Evolutionary conservation across 352 stramenopile genomes (phyloP).

Genomic region (Phytophthora sp.): DNA sequence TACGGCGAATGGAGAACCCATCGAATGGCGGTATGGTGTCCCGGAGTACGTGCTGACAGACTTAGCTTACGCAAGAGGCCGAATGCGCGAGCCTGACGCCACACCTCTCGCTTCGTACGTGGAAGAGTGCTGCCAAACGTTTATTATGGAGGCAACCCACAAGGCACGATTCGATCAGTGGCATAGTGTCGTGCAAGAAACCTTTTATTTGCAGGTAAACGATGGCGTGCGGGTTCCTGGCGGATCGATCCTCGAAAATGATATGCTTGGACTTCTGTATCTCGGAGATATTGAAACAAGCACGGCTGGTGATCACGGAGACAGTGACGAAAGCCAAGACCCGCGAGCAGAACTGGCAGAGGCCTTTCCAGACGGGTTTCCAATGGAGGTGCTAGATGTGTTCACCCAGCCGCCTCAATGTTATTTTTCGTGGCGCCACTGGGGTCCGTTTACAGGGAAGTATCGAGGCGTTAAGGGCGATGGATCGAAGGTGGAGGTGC

Average conservation of each 20-base stretch:
- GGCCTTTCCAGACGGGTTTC: conserved; percentile 77
- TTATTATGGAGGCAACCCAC: conserved; percentile 84
- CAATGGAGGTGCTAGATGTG: conserved; percentile 81
- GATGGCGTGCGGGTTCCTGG: conserved; percentile 54
- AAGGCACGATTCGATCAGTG: conserved; percentile 65
- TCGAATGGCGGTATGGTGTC: conserved; percentile 66
- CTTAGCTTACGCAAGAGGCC: conserved; percentile 72
- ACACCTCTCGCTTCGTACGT: conserved; percentile 74
- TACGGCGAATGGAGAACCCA: conserved; percentile 19
- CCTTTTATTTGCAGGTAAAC: conserved; percentile 80
- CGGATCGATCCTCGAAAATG: conserved; percentile 52
- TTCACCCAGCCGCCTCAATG: conserved; percentile 79
- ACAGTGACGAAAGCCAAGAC: conserved; percentile 51
- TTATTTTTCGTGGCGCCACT: conserved; percentile 85
- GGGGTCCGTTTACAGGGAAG: conserved; percentile 71
- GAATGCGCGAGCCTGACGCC: conserved; percentile 54
- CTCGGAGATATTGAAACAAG: conserved; percentile 47
- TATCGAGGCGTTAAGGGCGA: conserved; percentile 72
- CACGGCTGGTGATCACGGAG: conserved; percentile 31
- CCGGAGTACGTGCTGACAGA: conserved; percentile 82
- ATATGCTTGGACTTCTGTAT: conserved; percentile 76
- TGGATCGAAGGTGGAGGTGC: conserved; percentile 60
- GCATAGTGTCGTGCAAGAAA: conserved; percentile 59
- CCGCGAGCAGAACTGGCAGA: conserved; percentile 60
- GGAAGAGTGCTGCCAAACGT: conserved; percentile 78